A percentile compares a stretch with the other conserved stretches of the same genome.
Conservation (phyloP, 805 yeast species). For the Ogataea polymorpha region DNA sequence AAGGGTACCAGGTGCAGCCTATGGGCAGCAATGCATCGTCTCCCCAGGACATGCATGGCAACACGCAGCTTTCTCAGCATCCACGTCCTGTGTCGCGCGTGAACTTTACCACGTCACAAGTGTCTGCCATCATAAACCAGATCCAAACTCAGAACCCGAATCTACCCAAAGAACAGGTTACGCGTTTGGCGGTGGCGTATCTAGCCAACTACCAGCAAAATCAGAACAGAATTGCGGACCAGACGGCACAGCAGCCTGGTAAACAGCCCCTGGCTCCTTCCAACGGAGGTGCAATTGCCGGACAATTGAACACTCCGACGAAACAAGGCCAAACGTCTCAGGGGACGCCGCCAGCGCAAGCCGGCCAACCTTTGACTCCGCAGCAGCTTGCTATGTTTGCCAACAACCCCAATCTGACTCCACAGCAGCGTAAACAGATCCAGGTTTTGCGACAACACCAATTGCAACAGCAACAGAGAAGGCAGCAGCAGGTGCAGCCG, state of each 20-base stretch:
- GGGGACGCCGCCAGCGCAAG: slow-evolving; percentile 1
- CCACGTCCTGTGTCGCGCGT: slow-evolving; percentile 21
- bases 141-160: slow-evolving; percentile 66
- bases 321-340: slow-evolving; percentile 13
- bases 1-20: slow-evolving; percentile 5
- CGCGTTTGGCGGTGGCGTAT: slow-evolving; percentile 62
- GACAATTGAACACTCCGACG: slow-evolving; percentile 16
- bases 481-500: slow-evolving; percentile 18
- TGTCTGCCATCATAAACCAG: slow-evolving; percentile 59
- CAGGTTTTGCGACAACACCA: slow-evolving; percentile 39
- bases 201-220: slow-evolving; percentile 54
- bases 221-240: slow-evolving; percentile 37
- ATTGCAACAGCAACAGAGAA: slow-evolving; percentile 24
- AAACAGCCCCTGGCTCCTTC: slow-evolving; percentile 10
- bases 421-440: slow-evolving; percentile 44
- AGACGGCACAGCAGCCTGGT: slow-evolving; percentile 18
- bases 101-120: slow-evolving; percentile 56
- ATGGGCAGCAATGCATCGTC: slow-evolving; percentile 10
- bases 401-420: slow-evolving; percentile 38
- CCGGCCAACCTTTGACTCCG: slow-evolving; percentile 18
- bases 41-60: slow-evolving; percentile 11
- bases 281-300: slow-evolving; percentile 16
- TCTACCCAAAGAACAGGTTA: slow-evolving; percentile 60
- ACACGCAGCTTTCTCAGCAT: slow-evolving; percentile 12
- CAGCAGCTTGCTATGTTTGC: slow-evolving; percentile 28